A percentile compares a stretch with the other conserved stretches of the same genome.
Evolutionary conservation across 345 rosid species (phyloP).

Genomic region (Stellera chamaejasme): DNA sequence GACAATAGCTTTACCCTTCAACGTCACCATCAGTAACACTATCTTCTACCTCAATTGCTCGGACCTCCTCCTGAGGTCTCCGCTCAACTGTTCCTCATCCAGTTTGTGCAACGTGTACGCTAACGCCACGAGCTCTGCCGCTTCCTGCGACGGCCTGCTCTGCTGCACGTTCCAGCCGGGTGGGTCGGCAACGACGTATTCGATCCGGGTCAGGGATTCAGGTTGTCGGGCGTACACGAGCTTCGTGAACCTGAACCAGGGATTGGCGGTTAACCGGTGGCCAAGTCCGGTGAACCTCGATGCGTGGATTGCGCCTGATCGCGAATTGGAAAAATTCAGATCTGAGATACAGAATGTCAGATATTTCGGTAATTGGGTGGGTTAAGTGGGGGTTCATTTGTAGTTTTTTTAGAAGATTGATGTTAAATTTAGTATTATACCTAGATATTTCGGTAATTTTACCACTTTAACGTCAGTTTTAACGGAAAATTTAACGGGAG

Average conservation of each 20-base stretch:
- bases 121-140: conserved; percentile 23
- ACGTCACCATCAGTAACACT: conserved; percentile 39
- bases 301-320: no score
- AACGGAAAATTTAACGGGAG: no score
- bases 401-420: no score
- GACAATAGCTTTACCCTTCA: conserved; percentile 36
- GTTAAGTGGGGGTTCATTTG: no score
- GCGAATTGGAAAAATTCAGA: no score
- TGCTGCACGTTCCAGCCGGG: conserved; percentile 36
- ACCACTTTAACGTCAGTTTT: no score
- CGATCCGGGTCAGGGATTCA: conserved; percentile 24
- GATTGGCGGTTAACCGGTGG: conserved; percentile 29
- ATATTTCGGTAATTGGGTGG: no score
- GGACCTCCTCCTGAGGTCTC: conserved; percentile 22
- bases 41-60: conserved; percentile 42
- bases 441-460: no score
- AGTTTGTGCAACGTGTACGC: conserved; percentile 44
- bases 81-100: conserved; percentile 28
- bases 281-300: conserved; percentile 46
- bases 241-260: conserved; percentile 33
- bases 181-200: conserved; percentile 22
- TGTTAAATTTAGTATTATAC: no score
- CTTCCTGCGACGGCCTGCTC: conserved; percentile 19
- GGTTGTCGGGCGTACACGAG: conserved; percentile 56
- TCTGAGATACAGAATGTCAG: no score